Percentiles rank a stretch among this genome's conserved stretches.
These are phyloP conservation scores for Carnegiea gigantea DNA, from an alignment of 179 eudicot genomes.

Conservation along the genomic window DNA sequence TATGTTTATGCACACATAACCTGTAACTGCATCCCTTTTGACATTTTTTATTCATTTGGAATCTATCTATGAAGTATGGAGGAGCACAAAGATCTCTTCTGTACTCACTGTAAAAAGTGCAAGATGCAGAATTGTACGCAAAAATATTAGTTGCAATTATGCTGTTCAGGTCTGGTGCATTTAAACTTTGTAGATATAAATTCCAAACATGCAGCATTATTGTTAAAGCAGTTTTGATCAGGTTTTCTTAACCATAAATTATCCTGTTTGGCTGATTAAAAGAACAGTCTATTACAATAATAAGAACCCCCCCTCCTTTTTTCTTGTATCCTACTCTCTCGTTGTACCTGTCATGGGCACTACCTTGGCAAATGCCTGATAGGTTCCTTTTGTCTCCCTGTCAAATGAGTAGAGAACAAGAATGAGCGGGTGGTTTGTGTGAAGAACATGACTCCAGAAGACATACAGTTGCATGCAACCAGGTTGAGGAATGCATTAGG, in stretches of 20 bases:
- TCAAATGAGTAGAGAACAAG: constrained; percentile 23
- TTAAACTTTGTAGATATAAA: background rate
- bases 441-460: constrained; percentile 35
- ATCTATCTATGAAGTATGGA: background rate
- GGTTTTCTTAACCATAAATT: background rate
- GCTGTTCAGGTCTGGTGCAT: background rate
- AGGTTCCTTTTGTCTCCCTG: background rate
- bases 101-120: background rate
- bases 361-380: background rate
- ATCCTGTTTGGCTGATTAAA: background rate
- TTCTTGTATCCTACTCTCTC: background rate
- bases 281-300: background rate
- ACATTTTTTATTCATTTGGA: background rate
- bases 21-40: too few relatives aligned
- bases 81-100: background rate
- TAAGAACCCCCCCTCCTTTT: background rate
- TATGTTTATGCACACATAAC: too few relatives aligned
- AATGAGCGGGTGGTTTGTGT: constrained; percentile 36
- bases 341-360: background rate
- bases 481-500: constrained; percentile 33
- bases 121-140: background rate
- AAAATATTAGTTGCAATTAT: background rate
- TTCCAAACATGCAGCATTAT: background rate
- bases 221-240: background rate
- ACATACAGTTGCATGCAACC: constrained; percentile 27